Conservation (phyloP, 2,329 filamentous ascomycete species). For the Sarocladium kiliense region DNA sequence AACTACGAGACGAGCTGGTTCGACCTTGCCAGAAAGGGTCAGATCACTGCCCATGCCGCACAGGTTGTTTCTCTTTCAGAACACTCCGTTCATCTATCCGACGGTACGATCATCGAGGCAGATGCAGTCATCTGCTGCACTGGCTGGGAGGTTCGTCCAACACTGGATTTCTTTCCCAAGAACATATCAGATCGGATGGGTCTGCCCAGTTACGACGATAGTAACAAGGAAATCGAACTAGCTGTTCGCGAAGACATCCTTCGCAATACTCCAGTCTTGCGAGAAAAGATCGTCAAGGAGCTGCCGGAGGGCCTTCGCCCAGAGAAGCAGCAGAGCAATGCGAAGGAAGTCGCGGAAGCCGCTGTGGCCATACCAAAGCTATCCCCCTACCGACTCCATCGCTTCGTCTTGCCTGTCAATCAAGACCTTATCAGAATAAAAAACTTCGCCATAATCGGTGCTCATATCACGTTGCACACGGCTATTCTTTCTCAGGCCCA, state of each 20-base stretch:
- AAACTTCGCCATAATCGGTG: slow-evolving; percentile 11
- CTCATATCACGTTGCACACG: slow-evolving; percentile 12
- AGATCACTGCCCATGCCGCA: slow-evolving; percentile 12
- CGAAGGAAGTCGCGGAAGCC: background rate
- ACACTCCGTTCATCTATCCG: slow-evolving; percentile 10
- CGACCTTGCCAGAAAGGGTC: slow-evolving; percentile 11
- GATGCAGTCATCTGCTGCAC: slow-evolving; percentile 12
- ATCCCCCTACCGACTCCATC: slow-evolving; percentile 9
- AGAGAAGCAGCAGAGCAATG: background rate
- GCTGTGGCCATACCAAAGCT: background rate
- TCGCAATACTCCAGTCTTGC: background rate
- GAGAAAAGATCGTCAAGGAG: background rate
- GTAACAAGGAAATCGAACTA: background rate
- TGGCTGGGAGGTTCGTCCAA: slow-evolving; percentile 12
- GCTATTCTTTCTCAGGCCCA: slow-evolving; percentile 10
- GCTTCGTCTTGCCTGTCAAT: slow-evolving; percentile 10
- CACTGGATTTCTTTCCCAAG: slow-evolving; percentile 7
- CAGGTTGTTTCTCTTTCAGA: slow-evolving; percentile 10
- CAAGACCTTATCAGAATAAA: slow-evolving; percentile 6
- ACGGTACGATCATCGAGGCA: slow-evolving; percentile 9
- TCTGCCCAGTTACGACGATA: background rate
- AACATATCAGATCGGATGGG: background rate
- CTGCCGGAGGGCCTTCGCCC: background rate
- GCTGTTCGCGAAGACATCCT: slow-evolving; percentile 1
- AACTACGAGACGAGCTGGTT: slow-evolving; percentile 14